Evolutionary conservation across 2,329 filamentous ascomycete species (phyloP), one percentile per base, ranked within the genome.

Genomic region (Nigrospora oryzae): DNA sequence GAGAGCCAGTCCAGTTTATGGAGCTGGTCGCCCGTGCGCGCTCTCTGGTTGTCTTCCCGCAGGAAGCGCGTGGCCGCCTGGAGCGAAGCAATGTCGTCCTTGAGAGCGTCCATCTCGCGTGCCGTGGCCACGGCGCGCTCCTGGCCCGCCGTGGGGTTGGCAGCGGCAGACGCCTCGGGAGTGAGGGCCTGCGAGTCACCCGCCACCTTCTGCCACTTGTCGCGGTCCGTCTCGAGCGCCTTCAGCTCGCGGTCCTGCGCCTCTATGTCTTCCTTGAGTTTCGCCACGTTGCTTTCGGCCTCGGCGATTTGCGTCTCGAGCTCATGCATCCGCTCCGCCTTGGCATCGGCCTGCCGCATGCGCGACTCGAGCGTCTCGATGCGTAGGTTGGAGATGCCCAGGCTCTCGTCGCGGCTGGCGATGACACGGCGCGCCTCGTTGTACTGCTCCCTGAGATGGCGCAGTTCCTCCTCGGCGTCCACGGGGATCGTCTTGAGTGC

Each of bases 351-450:
- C 58, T 94, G 89, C 46, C 83, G 81, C 83, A 93, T 90, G 46
- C 88, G 77, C 8, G 87, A 86, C 63, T 95, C 87, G 34, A 97
- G 80, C 36, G 93, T 87, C 64, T 96, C 91, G 53, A 96, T 95
- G 63, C 93, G 90, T 53, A 96, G 84, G n/a, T 84, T 79, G 19
- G 87, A 77, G 47, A 94, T 91, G 62, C 94, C 89, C 43, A 95
- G 79, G 33, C 84, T 83, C 60, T 90, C 86, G 52, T 95, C 88
- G 50, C 84, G 82, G 51, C 83, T 76, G 1, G 84, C 81, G 46
- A 89, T 75, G 4, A 78, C 74, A 44, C 84, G 81, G 4, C 86
- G 84, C 16, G 85, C 82, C 57, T 91, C 87, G 52, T 83, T 81
- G 52, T 93, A 78, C 53, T 91, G 84, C 43, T 90, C 86, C 55